These are phyloP conservation scores for Phialophora tarda DNA, from an alignment of 2,329 filamentous ascomycete genomes.

Conservation along the genomic window DNA sequence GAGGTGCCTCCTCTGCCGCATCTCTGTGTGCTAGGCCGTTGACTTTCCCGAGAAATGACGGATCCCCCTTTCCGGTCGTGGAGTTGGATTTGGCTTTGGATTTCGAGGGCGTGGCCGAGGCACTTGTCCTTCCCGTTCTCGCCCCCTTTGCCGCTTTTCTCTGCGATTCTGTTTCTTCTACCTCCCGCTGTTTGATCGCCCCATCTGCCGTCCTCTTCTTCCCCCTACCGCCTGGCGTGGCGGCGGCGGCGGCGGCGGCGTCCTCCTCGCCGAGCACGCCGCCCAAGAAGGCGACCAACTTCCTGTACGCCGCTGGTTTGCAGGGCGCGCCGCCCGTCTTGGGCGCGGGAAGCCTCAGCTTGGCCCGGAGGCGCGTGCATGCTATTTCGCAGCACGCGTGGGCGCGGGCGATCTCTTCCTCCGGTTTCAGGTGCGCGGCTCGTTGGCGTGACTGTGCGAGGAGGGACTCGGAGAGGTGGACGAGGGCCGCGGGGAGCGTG, in stretches of 20 bases:
- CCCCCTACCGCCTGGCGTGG: conserved; percentile 32
- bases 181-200: conserved; percentile 6
- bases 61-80: neutral
- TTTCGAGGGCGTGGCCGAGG: conserved; percentile 28
- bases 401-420: conserved; percentile 83
- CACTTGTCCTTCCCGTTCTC: conserved; percentile 25
- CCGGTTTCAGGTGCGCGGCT: conserved; percentile 76
- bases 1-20: conserved; percentile 52
- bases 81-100: neutral
- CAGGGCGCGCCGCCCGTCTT: conserved; percentile 72
- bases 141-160: neutral
- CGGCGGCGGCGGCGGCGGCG: conserved; percentile 35
- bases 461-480: conserved; percentile 73
- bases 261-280: conserved; percentile 64
- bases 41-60: conserved; percentile 32
- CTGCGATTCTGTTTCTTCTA: neutral
- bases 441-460: conserved; percentile 80
- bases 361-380: conserved; percentile 80
- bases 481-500: conserved; percentile 56
- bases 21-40: conserved; percentile 20
- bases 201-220: conserved; percentile 37
- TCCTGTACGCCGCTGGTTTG: conserved; percentile 79
- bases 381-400: conserved; percentile 89
- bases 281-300: conserved; percentile 80
- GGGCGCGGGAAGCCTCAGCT: conserved; percentile 76